A percentile compares a stretch with the other conserved stretches of the same genome.
These are phyloP conservation scores for Biscogniauxia sp. DNA, from an alignment of 2,329 filamentous ascomycete species.

Conservation along the genomic window DNA sequence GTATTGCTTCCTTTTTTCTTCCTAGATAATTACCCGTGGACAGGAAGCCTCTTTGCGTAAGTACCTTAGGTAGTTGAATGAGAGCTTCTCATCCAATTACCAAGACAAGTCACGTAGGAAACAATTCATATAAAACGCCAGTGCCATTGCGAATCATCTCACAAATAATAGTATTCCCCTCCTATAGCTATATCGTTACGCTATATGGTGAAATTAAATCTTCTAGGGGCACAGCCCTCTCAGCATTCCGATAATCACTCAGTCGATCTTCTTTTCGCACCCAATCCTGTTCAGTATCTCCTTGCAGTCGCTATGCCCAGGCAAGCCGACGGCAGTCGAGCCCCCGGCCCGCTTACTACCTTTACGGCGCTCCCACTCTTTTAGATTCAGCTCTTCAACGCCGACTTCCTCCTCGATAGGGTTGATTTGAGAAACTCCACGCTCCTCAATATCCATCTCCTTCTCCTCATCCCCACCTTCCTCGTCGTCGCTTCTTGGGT, in stretches of 20 bases:
- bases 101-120: no score
- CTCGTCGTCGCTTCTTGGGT: slow-evolving; percentile 83
- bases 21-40: no score
- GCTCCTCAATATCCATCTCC: slow-evolving; percentile 34
- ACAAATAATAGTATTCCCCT: no score
- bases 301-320: slow-evolving; percentile 70
- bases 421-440: slow-evolving; percentile 46
- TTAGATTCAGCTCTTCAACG: slow-evolving; percentile 67
- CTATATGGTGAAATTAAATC: no score
- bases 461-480: slow-evolving; percentile 59
- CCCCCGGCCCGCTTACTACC: slow-evolving; percentile 48
- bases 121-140: no score
- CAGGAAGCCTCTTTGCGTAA: no score
- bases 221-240: background rate
- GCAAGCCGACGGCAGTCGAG: slow-evolving; percentile 60
- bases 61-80: no score
- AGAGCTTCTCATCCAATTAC: no score
- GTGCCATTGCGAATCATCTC: no score
- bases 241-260: slow-evolving; percentile 6
- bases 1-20: no score
- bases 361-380: slow-evolving; percentile 55
- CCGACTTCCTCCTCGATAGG: slow-evolving; percentile 70
- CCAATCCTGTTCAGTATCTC: slow-evolving; percentile 77
- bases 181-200: no score
- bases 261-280: slow-evolving; percentile 70